Conservation (phyloP, 345 rosid genomes). For the Ceriops decandra region DNA sequence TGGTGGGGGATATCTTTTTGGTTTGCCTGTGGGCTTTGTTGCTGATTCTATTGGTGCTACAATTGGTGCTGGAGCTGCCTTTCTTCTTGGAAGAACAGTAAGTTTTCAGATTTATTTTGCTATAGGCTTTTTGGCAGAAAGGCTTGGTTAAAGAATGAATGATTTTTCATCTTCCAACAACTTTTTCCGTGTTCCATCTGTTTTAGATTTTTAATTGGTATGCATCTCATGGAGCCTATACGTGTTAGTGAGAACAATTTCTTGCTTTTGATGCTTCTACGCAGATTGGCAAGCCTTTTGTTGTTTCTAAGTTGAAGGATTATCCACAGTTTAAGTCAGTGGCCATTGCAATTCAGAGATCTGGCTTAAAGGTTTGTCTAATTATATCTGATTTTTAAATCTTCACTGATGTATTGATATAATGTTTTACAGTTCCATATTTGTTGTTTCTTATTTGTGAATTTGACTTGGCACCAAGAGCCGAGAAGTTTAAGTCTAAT, state of each 20-base stretch:
- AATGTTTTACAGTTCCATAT: not conserved
- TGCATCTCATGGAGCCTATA: too few species aligned
- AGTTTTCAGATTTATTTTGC: slow-evolving; percentile 7
- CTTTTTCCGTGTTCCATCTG: too few species aligned
- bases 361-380: slow-evolving; percentile 86
- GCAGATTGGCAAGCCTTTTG: slow-evolving; percentile 82
- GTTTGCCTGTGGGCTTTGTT: slow-evolving; percentile 84
- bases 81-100: slow-evolving; percentile 89
- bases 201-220: too few species aligned
- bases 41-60: slow-evolving; percentile 96
- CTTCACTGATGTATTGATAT: not conserved
- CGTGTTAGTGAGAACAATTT: not conserved
- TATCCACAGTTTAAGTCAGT: slow-evolving; percentile 92
- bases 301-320: slow-evolving; percentile 81
- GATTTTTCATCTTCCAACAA: too few species aligned
- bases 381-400: slow-evolving; percentile 2
- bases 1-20: slow-evolving; percentile 99
- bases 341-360: slow-evolving; percentile 72
- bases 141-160: too few species aligned
- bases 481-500: not conserved
- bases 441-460: not conserved
- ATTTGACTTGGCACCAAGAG: not conserved
- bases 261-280: not conserved
- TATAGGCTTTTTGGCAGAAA: not conserved
- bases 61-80: slow-evolving; percentile 91